Evolutionary conservation across 257 asterid genomes (phyloP).

Genomic region (Nyctanthes arbortristis): DNA sequence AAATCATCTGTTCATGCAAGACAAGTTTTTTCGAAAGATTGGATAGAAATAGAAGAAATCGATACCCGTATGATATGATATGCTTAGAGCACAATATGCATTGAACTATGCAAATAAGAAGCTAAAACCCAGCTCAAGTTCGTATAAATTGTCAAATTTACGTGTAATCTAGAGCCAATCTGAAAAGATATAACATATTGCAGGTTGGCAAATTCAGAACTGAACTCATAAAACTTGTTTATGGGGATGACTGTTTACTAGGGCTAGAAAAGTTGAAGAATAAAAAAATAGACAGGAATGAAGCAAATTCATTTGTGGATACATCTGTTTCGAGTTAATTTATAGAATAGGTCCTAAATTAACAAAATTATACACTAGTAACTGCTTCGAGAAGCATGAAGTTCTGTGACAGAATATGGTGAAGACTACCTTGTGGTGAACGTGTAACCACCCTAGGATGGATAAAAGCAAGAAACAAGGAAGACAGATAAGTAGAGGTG

Average conservation of each 20-base stretch:
- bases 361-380: no score
- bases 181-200: background rate
- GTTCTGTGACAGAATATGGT: no score
- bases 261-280: background rate
- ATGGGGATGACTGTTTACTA: background rate
- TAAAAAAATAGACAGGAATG: background rate
- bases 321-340: no score
- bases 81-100: background rate
- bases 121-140: background rate
- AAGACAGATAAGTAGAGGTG: no score
- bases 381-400: no score
- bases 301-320: no score
- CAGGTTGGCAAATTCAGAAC: background rate
- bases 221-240: background rate
- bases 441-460: no score
- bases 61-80: background rate
- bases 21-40: background rate
- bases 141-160: background rate
- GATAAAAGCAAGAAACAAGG: no score
- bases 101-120: background rate
- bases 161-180: background rate
- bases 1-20: no score
- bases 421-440: no score
- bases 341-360: no score
- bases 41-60: background rate